Evolutionary conservation across 108 stramenopile species (phyloP).

Genomic region (Skeletonema costatum): DNA sequence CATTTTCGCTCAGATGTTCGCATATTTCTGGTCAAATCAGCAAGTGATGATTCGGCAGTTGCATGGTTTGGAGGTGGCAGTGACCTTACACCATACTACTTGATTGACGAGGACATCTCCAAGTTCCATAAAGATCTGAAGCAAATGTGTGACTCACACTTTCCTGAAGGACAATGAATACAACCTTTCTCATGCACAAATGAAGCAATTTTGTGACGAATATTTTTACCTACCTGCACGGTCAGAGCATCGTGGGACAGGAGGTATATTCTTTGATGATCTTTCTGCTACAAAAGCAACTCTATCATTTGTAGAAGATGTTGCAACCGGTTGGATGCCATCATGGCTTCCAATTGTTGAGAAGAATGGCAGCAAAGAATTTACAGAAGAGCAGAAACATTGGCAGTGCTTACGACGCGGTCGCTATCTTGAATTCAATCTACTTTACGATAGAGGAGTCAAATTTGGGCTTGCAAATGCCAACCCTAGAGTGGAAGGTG

Average conservation of each 20-base stretch:
- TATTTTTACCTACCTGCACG: constrained; percentile 95
- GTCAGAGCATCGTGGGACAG: constrained; percentile 92
- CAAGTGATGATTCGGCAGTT: not conserved
- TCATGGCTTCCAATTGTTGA: constrained; percentile 87
- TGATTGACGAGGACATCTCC: constrained; percentile 82
- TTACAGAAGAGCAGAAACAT: constrained; percentile 75
- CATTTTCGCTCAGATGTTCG: constrained; percentile 94
- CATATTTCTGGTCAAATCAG: constrained; percentile 65
- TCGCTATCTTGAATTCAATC: constrained; percentile 87
- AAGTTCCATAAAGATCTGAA: constrained; percentile 74
- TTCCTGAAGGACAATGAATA: constrained; percentile 50
- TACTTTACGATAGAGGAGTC: constrained; percentile 90
- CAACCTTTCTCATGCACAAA: constrained; percentile 52
- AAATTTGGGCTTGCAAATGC: constrained; percentile 85
- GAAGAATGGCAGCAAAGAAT: constrained; percentile 48
- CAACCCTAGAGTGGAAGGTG: constrained; percentile 88
- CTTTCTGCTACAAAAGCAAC: constrained; percentile 54
- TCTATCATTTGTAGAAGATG: constrained; percentile 69
- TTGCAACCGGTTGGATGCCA: constrained; percentile 89
- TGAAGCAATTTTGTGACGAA: constrained; percentile 87
- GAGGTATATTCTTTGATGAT: constrained; percentile 97
- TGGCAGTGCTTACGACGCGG: constrained; percentile 79
- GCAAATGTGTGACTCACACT: constrained; percentile 62
- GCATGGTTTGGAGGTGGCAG: constrained; percentile 87
- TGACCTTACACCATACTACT: constrained; percentile 93